Evolutionary conservation across 768 basidiomycete genomes (phyloP).

Genomic region (Tremella fuciformis): DNA sequence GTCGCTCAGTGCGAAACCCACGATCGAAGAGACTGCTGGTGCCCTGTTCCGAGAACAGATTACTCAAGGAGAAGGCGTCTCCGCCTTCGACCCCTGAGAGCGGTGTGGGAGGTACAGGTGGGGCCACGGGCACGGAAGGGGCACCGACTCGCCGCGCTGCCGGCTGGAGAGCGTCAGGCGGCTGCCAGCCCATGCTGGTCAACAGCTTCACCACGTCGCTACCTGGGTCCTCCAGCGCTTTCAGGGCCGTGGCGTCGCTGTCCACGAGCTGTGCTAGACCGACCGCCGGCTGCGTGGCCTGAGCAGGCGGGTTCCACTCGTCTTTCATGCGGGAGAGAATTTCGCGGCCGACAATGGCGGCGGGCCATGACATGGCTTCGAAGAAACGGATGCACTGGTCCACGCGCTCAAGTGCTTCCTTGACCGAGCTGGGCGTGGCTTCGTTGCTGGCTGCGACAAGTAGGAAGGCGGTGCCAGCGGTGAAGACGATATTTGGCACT

Average conservation of each 20-base stretch:
- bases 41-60: too few relatives aligned
- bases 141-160: too few relatives aligned
- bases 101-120: too few relatives aligned
- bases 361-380: constrained; percentile 30
- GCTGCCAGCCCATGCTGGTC: constrained; percentile 6
- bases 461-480: constrained; percentile 36
- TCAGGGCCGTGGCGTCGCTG: too few relatives aligned
- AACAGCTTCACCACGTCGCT: not conserved
- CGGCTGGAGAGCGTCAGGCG: not conserved
- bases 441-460: constrained; percentile 16
- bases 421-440: constrained; percentile 3
- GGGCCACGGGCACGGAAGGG: too few relatives aligned
- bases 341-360: constrained; percentile 23
- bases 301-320: constrained; percentile 17
- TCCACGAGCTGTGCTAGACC: too few relatives aligned
- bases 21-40: too few relatives aligned
- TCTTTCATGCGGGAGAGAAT: constrained; percentile 23
- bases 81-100: too few relatives aligned
- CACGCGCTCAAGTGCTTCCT: constrained; percentile 20
- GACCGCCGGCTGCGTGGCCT: too few relatives aligned
- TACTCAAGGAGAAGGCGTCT: too few relatives aligned
- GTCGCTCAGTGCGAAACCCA: too few relatives aligned
- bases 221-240: not conserved
- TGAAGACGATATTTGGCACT: constrained; percentile 26
- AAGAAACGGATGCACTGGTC: constrained; percentile 26